Evolutionary conservation across 164 flowering plant genomes (phyloP), one percentile per base, ranked within the genome.

Genomic region (Kalanchoe fedtschenkoi): DNA sequence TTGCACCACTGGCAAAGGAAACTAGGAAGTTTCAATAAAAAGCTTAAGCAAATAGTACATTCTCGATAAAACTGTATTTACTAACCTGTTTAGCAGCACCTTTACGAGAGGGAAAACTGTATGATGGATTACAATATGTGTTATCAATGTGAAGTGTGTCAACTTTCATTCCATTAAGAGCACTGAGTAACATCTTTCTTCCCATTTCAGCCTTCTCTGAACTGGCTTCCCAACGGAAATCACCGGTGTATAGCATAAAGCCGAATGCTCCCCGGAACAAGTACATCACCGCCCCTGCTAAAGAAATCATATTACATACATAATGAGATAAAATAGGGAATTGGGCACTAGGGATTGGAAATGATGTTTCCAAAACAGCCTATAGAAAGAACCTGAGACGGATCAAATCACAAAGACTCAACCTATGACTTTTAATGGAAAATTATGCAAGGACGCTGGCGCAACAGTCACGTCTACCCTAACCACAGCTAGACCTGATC

Each of bases 41-140:
- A 51, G 3, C 6, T 26, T 11, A 51, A 51, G 0, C 15, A 3
- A 51, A 11, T 24, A 15, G 15, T 13, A 26, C 0, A 8, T 33
- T 17, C 22, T 30, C n/a, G 17, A 53, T n/a, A 65, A 63, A 33
- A 24, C 30, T n/a, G 46, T 30, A 60, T 69, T 6, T 37, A 54
- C 34, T 53, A 26, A 90, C 95, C 97, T 86, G 91, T 71, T 74
- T 76, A 62, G 93, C 84, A 62, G 80, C 87, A 72, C 71, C 78
- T 71, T 78, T 73, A n/a, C 91, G 81, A 41, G 91, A 68, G 51
- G 97, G 96, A 71, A 91, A 88, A 51, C 64, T 70, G 73, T 72
- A 91, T 1, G 74, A 70, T 4, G 97, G 95, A 69, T 85, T 85
- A 64, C 96, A 86, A 58, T 85, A 91, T 6, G 97, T 88, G 70